Conservation (phyloP, 2,329 filamentous ascomycete species). For the Penicillium sp. region DNA sequence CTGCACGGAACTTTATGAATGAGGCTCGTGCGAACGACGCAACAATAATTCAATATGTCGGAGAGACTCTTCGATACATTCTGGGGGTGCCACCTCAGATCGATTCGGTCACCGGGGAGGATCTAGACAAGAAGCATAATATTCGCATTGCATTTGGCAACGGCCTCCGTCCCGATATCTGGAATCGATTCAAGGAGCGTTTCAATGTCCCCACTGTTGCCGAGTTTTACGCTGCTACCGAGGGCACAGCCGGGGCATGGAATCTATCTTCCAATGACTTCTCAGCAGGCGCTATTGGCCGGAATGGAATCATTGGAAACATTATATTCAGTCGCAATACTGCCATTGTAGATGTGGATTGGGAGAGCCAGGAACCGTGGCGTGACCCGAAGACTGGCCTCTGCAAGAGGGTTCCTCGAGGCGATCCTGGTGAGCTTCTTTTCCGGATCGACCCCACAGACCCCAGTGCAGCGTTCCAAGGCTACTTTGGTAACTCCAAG, state of each 20-base stretch:
- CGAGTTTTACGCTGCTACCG: slow-evolving; percentile 81
- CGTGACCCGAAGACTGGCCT: slow-evolving; percentile 70
- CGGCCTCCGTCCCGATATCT: slow-evolving; percentile 80
- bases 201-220: slow-evolving; percentile 73
- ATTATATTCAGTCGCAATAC: background rate
- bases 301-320: slow-evolving; percentile 1
- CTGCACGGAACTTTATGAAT: slow-evolving; percentile 72
- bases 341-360: slow-evolving; percentile 59
- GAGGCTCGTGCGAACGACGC: slow-evolving; percentile 71
- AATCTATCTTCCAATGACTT: slow-evolving; percentile 75
- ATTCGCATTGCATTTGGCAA: slow-evolving; percentile 82
- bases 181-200: slow-evolving; percentile 78
- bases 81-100: slow-evolving; percentile 64
- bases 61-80: slow-evolving; percentile 82
- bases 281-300: slow-evolving; percentile 36
- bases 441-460: slow-evolving; percentile 68
- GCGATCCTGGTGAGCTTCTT: slow-evolving; percentile 74
- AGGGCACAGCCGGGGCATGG: slow-evolving; percentile 68
- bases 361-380: slow-evolving; percentile 65
- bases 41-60: slow-evolving; percentile 82
- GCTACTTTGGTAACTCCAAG: slow-evolving; percentile 73
- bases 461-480: slow-evolving; percentile 69
- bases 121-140: slow-evolving; percentile 70
- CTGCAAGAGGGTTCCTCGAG: slow-evolving; percentile 59
- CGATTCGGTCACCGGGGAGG: slow-evolving; percentile 65